Conservation (phyloP, 2,329 filamentous ascomycete species). For the Aspergillus sp. region DNA sequence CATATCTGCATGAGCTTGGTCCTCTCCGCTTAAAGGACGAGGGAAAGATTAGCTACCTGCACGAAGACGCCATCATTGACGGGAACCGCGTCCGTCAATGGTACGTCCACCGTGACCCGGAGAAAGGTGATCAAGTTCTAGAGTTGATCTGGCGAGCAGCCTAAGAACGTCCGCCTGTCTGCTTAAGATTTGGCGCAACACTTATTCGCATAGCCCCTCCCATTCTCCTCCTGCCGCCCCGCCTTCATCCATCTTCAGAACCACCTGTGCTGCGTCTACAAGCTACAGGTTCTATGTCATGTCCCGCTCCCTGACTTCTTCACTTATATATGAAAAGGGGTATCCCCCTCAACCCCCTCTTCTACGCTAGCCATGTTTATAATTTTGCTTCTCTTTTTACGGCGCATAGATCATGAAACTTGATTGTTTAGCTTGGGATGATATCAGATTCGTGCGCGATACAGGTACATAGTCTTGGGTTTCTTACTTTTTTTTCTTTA, state of each 20-base stretch:
- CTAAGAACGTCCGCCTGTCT: neutral
- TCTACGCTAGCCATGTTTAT: constrained; percentile 1
- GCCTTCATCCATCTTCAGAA: neutral
- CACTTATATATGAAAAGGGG: neutral
- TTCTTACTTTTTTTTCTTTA: neutral
- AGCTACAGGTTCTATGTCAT: neutral
- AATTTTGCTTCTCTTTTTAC: constrained; percentile 16
- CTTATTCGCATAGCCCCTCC: neutral
- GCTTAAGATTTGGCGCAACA: neutral
- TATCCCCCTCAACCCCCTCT: neutral
- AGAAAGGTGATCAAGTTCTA: constrained; percentile 42
- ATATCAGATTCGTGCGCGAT: constrained; percentile 16
- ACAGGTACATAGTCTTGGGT: constrained; percentile 8
- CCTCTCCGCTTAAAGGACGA: constrained; percentile 50
- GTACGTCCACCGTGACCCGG: constrained; percentile 53
- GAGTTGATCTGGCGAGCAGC: constrained; percentile 41
- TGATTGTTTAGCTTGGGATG: constrained; percentile 13
- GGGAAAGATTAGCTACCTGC: constrained; percentile 56
- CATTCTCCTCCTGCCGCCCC: neutral
- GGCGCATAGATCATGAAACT: constrained; percentile 24
- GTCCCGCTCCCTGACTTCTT: neutral
- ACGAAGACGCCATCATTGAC: constrained; percentile 50
- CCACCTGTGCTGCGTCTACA: neutral
- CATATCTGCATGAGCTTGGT: constrained; percentile 57
- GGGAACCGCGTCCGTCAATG: constrained; percentile 55